Percentiles rank a stretch among this genome's conserved stretches.
These are phyloP conservation scores for Solanum ossicruentum DNA, from an alignment of 257 asterid species.

Conservation along the genomic window DNA sequence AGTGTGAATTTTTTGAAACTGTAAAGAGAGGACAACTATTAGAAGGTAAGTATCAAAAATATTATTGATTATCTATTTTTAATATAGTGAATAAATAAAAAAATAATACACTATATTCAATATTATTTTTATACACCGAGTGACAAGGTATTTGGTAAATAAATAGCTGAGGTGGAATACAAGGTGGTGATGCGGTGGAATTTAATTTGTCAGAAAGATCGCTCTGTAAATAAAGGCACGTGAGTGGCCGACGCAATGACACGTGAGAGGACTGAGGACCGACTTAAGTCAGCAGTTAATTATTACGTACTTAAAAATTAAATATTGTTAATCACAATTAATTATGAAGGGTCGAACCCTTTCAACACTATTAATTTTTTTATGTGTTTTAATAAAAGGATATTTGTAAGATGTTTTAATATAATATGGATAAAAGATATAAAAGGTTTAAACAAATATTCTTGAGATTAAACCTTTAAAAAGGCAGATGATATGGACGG, in stretches of 20 bases:
- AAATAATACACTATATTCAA: too few species aligned
- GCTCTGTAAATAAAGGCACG: background rate
- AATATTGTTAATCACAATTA: too few species aligned
- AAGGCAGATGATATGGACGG: background rate
- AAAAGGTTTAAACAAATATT: background rate
- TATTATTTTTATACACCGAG: too few species aligned
- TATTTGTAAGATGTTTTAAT: too few species aligned
- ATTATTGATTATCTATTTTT: too few species aligned
- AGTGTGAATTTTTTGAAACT: too few species aligned
- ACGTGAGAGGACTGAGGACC: background rate
- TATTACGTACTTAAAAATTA: background rate
- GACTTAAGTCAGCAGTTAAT: background rate
- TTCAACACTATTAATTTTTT: background rate
- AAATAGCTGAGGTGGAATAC: background rate
- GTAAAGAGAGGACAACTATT: too few species aligned
- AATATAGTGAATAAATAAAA: too few species aligned
- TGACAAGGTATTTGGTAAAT: background rate
- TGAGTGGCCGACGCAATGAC: constrained; percentile 5
- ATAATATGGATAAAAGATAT: background rate
- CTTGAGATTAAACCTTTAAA: background rate
- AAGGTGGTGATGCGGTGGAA: background rate
- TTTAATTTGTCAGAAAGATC: background rate
- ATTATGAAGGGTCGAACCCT: background rate
- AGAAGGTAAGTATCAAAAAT: too few species aligned
- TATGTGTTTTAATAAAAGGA: too few species aligned